Base-by-base conservation (phyloP, 2,329 filamentous ascomycete genomes). In the Bipolaris cookei region DNA sequence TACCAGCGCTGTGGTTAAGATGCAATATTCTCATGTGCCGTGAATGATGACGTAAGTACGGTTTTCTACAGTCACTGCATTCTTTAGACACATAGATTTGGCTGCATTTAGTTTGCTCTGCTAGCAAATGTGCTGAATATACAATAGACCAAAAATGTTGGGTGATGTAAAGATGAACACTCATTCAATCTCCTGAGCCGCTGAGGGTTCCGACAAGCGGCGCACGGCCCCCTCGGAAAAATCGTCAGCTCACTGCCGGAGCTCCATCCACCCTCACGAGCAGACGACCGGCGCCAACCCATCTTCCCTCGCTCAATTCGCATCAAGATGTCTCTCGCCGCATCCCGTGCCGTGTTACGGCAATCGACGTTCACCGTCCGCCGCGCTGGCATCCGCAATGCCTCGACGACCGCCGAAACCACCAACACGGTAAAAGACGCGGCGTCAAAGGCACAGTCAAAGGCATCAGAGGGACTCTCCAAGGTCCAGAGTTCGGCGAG, bases 381-480 rank as follows among this genome's bases (percentile, higher is more conserved):
- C 59, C 71, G 76, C 66, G 66, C 78, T 43, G 77, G 77, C 73
- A 62, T 79, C 57, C 81, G 81, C 76, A 78, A 80, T 71, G 80
- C 80, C 68, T 83, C 81, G 51, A 79, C 77, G 46, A 81, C 80
- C 34, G 75, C 80, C 65, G 78, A 81, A 69, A 78, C 77, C 64
- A 75, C 80, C 62, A 73, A 73, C 47, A 76, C 77, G 23, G 80
- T 77, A 45, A 82, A 82, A 74, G 79, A 81, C 62, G 79, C 76
- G 62, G 75, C 77, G 51, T 67, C 71, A 70, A 92, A 92, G 84
- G 92, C 92, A 57, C 67, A 73, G 57, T 76, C 82, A 71, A 94
- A 92, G 84, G 94, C 93, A 61, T 85, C 88, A 65, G 84, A 96
- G 80, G 92, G 92, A 64, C 86, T 97, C 53, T 91, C 90, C 70